Percentiles rank a stretch among this genome's conserved stretches.
Evolutionary conservation across 129 eudicot species (phyloP).

Genomic region (Pseudognaphalium luteoalbum): DNA sequence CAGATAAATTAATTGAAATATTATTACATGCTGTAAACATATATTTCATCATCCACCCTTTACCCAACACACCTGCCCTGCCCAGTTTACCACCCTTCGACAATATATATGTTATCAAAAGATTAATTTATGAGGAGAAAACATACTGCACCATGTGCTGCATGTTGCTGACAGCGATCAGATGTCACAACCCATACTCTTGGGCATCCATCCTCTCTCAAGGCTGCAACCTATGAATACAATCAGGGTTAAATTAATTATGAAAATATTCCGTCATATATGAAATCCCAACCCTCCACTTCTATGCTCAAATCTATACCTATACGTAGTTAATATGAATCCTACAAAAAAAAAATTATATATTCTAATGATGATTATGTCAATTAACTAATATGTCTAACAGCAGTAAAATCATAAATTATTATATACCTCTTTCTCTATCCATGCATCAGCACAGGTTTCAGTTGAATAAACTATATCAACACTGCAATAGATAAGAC

Average conservation of each 20-base stretch:
- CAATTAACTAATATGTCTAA: not conserved
- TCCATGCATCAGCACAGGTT: constrained; percentile 95
- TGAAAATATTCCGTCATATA: not conserved
- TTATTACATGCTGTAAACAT: no score
- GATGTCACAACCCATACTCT: constrained; percentile 92
- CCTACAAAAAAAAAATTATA: not conserved
- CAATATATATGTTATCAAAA: not conserved
- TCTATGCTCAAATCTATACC: not conserved
- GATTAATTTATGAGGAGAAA: not conserved
- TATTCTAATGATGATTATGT: not conserved
- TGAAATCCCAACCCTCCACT: not conserved
- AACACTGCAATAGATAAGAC: constrained; percentile 56
- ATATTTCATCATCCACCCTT: not conserved
- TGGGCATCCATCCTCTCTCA: constrained; percentile 88
- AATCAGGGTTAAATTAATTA: not conserved
- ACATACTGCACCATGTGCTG: constrained; percentile 80
- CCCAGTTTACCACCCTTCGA: not conserved
- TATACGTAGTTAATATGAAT: not conserved
- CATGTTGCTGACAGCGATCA: constrained; percentile 71
- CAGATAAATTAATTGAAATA: no score
- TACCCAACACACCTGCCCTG: not conserved
- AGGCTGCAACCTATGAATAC: constrained; percentile 63
- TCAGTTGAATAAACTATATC: constrained; percentile 76
- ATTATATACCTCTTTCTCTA: constrained; percentile 79
- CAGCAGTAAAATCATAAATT: constrained; percentile 5